Conservation (phyloP, 2,329 filamentous ascomycete species). For the Madurella mycetomatis region DNA sequence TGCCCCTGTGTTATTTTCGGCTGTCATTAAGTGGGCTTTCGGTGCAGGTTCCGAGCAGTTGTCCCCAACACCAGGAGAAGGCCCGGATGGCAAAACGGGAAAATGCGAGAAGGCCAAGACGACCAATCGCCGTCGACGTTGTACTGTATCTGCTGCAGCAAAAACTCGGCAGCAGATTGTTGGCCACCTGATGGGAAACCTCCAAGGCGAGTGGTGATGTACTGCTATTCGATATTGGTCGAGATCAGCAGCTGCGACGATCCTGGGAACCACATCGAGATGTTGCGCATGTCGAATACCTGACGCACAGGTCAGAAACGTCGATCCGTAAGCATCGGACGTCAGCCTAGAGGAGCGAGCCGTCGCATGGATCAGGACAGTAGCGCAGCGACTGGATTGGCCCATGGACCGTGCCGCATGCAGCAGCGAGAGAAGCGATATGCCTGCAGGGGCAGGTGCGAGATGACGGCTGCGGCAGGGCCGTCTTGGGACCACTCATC, state of each 20-base stretch:
- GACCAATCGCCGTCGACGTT: conserved; percentile 7
- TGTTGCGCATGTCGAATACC: too few relatives aligned
- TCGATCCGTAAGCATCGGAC: not conserved
- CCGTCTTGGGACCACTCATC: too few relatives aligned
- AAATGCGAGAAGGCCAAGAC: conserved; percentile 11
- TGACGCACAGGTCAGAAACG: too few relatives aligned
- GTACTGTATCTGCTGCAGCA: conserved; percentile 1
- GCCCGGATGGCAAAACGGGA: conserved; percentile 18
- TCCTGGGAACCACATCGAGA: too few relatives aligned
- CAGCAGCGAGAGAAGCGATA: not conserved
- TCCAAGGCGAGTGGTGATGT: not conserved
- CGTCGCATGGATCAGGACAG: not conserved
- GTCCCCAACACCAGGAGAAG: not conserved
- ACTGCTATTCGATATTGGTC: not conserved
- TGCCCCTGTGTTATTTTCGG: too few relatives aligned
- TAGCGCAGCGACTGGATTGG: not conserved
- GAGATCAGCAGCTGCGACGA: not conserved
- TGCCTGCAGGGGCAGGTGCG: not conserved
- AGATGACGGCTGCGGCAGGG: too few relatives aligned
- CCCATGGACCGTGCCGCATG: not conserved
- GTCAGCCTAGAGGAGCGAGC: not conserved
- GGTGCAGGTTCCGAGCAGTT: not conserved
- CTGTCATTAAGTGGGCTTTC: not conserved
- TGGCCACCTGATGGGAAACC: not conserved
- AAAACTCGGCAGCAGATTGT: not conserved